phyloP scores from a whole-genome alignment of 768 basidiomycete species.

The Xerocomus spinulosus region DNA sequence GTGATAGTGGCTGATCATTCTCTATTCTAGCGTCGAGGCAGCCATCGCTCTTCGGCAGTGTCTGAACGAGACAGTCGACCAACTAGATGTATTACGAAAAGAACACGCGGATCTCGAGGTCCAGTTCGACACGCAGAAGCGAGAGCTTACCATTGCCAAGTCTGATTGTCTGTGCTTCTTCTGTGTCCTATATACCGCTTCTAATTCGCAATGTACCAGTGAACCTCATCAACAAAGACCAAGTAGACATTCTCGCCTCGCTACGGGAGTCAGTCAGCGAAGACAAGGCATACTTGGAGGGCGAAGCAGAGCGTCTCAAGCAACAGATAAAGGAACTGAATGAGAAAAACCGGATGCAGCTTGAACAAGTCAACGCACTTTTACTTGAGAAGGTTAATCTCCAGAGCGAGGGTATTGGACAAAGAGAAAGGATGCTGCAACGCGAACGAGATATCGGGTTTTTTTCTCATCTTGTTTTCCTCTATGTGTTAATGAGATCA shows the following conservation, averaged over 20 bases:
- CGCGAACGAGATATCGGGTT: constrained; percentile 85
- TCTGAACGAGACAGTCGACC: constrained; percentile 81
- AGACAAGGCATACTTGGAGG: constrained; percentile 75
- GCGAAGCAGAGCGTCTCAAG: constrained; percentile 58
- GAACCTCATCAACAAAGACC: constrained; percentile 88
- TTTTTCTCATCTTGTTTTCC: constrained; percentile 16
- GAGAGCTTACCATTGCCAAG: constrained; percentile 77
- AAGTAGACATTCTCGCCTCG: constrained; percentile 81
- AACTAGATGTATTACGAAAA: constrained; percentile 67
- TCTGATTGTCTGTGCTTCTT: constrained; percentile 63
- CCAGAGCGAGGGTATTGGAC: constrained; percentile 86
- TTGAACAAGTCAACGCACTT: constrained; percentile 82
- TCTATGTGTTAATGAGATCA: neutral
- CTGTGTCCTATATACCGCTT: neutral
- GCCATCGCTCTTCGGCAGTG: constrained; percentile 85
- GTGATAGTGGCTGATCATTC: constrained; percentile 2
- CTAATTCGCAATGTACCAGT: constrained; percentile 43
- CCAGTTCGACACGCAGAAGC: constrained; percentile 52
- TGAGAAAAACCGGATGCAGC: constrained; percentile 87
- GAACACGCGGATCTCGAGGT: constrained; percentile 70
- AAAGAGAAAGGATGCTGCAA: constrained; percentile 81
- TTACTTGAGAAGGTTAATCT: constrained; percentile 87
- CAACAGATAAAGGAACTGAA: constrained; percentile 64
- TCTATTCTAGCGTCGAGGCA: constrained; percentile 61
- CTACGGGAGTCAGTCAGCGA: constrained; percentile 85